phyloP scores from a whole-genome alignment of 345 rosid genomes.

The Alliaria petiolata region DNA sequence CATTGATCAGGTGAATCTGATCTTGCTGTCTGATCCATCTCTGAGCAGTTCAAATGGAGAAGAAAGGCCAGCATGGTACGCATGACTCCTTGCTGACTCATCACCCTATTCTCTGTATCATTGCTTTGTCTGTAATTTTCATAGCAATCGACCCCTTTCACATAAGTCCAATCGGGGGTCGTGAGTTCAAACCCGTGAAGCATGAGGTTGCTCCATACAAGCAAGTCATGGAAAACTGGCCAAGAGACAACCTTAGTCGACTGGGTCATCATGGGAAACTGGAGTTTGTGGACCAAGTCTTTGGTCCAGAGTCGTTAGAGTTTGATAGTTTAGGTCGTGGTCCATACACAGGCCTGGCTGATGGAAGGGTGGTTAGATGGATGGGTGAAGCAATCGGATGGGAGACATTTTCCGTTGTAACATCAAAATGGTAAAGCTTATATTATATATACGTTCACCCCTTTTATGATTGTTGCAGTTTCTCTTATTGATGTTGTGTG shows the following conservation, averaged over 20 bases:
- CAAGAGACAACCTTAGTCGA: conserved; percentile 64
- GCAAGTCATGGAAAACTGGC: conserved; percentile 84
- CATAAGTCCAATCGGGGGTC: conserved; percentile 71
- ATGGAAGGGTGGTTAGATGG: conserved; percentile 93
- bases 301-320: conserved; percentile 93
- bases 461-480: conserved; percentile 5
- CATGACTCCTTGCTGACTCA: conserved; percentile 41
- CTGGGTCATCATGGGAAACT: conserved; percentile 57
- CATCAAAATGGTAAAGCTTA: conserved; percentile 62
- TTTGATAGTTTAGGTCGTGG: conserved; percentile 74
- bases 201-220: conserved; percentile 86
- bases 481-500: neutral
- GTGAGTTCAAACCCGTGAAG: conserved; percentile 74
- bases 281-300: conserved; percentile 73
- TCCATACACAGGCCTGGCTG: conserved; percentile 91
- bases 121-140: conserved; percentile 55
- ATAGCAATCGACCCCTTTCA: conserved; percentile 63
- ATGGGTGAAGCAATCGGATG: conserved; percentile 82
- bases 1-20: conserved; percentile 19
- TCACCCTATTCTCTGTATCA: conserved; percentile 45
- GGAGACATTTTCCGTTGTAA: conserved; percentile 81
- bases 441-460: neutral
- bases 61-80: conserved; percentile 33
- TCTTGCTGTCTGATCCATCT: too few species aligned
- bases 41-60: conserved; percentile 44